Percentiles rank a stretch among this genome's conserved stretches.
phyloP scores from a whole-genome alignment of 257 asterid genomes.

The Scutellaria baicalensis region DNA sequence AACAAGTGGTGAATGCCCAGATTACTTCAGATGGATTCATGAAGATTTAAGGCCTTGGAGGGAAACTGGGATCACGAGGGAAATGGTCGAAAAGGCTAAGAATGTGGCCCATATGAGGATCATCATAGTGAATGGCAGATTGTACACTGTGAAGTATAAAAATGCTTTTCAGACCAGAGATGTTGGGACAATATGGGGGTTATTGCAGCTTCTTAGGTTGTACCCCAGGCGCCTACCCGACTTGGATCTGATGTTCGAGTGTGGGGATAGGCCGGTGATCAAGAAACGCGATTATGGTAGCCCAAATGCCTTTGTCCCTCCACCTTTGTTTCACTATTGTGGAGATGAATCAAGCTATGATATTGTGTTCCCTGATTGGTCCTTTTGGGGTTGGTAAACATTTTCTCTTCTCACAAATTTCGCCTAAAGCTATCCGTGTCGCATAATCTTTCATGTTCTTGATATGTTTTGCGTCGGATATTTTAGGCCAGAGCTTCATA shows the following conservation, averaged over 20 bases:
- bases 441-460: background rate
- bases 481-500: conserved; percentile 77
- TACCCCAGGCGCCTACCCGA: conserved; percentile 70
- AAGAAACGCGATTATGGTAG: conserved; percentile 22
- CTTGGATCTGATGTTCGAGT: conserved; percentile 62
- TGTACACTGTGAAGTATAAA: conserved; percentile 47
- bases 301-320: conserved; percentile 25
- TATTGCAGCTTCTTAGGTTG: conserved; percentile 70
- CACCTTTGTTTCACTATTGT: conserved; percentile 73
- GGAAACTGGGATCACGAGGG: conserved; percentile 45
- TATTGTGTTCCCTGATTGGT: conserved; percentile 86
- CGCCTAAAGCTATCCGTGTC: background rate
- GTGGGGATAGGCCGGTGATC: conserved; percentile 55
- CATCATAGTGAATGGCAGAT: conserved; percentile 44
- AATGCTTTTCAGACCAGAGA: conserved; percentile 73
- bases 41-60: conserved; percentile 81
- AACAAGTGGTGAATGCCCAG: conserved; percentile 41
- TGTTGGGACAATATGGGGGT: conserved; percentile 70
- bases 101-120: conserved; percentile 45
- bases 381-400: conserved; percentile 99
- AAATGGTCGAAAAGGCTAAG: conserved; percentile 47
- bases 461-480: background rate
- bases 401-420: conserved; percentile 13
- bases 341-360: conserved; percentile 51
- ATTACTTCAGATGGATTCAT: conserved; percentile 80